Base-by-base conservation (phyloP, 139 green algal species). In the Eudorina sp. region DNA sequence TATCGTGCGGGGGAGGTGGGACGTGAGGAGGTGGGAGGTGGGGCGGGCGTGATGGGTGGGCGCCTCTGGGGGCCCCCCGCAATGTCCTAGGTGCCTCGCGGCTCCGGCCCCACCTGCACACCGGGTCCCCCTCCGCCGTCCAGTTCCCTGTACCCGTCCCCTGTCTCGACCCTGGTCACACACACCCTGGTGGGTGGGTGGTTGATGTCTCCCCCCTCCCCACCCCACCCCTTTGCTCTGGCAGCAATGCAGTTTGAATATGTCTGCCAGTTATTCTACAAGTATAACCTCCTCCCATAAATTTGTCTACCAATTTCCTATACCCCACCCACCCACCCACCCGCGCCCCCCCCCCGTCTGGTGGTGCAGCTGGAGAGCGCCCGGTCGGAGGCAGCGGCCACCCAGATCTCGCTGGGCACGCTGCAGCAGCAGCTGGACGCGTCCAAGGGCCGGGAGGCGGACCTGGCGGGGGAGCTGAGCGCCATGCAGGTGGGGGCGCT, bases 381-480 rank as follows among this genome's bases (percentile, higher is more conserved):
- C 6, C 80, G 62, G 60, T 29, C 80, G 16, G 80, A 86, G 41
- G 80, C 60, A 2, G 18, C 80, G 14, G 41, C 80, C 58, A 86
- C 45, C 41, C 29, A 48, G n/a, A 2, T 55, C 7, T 68, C 80
- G 16, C 58, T 86, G 41, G 80, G 19, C 1, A 77, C 41, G 2
- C 38, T 86, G 80, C n/a, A 38, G 25, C 60, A 86, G 80, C 80
- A 86, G 60, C 80, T 86, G 40, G 80, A 86, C 11, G 60, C 60
- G 8, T 46, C 60, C 5, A 46, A 66, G 7, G 60, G 80, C 7
- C n/a, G 80, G 21, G 80, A 86, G 80, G 16, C 41, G 60, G 60
- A 86, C 7, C 60, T 86, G 9, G 31, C 40, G 1, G 60, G 43
- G 29, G 80, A 86, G 80, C 80, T 86, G 60, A 18, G 27, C 29